Evolutionary conservation across 2,329 filamentous ascomycete genomes (phyloP).

Genomic region (Epichloe bromicola): DNA sequence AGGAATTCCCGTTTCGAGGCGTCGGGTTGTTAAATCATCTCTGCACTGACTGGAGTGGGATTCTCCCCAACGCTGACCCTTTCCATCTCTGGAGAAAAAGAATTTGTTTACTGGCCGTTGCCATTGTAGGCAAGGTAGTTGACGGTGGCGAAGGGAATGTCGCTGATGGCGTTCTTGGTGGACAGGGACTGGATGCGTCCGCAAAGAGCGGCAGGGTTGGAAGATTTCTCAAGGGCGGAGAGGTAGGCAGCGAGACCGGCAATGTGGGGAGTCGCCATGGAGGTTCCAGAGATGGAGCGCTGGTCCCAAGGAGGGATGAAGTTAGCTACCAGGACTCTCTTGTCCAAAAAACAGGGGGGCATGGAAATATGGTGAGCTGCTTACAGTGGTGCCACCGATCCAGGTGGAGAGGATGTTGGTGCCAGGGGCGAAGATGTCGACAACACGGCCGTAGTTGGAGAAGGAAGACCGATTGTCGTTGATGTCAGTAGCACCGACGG

Average conservation of each 20-base stretch:
- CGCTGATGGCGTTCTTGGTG: conserved; percentile 12
- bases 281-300: conserved; percentile 30
- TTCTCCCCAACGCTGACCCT: too few relatives aligned
- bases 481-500: conserved; percentile 35
- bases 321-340: neutral
- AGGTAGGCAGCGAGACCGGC: conserved; percentile 30
- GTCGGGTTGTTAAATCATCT: too few relatives aligned
- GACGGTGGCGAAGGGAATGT: conserved; percentile 10
- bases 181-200: conserved; percentile 3
- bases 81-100: neutral
- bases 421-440: conserved; percentile 41
- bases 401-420: conserved; percentile 33
- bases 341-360: neutral
- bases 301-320: neutral
- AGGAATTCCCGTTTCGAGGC: too few relatives aligned
- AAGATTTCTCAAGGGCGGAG: conserved; percentile 25
- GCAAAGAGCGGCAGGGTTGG: conserved; percentile 10
- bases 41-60: too few relatives aligned
- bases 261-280: conserved; percentile 31
- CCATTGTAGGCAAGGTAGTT: conserved; percentile 16
- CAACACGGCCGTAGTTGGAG: conserved; percentile 38
- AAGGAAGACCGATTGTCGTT: conserved; percentile 29
- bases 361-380: neutral
- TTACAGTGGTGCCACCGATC: conserved; percentile 24
- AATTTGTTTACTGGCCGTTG: conserved; percentile 2